Evolutionary conservation across 345 rosid species (phyloP), one percentile per base, ranked within the genome.

Genomic region (Rhodomyrtus tomentosa): DNA sequence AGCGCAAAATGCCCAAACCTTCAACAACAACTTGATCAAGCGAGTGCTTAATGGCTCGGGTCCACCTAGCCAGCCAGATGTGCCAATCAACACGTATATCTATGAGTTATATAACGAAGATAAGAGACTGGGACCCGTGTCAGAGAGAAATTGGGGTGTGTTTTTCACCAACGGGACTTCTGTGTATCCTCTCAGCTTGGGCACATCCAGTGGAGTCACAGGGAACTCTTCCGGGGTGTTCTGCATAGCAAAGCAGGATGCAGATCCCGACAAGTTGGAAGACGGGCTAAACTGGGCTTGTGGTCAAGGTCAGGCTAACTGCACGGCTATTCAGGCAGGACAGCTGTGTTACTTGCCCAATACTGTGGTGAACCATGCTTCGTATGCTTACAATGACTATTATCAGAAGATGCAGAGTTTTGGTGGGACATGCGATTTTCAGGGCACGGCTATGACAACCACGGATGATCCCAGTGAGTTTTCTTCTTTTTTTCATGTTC

Each of bases 51-150:
- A 98, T 87, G 88, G 89, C 82, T 94, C 99, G 1, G 99, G 99
- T 81, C 96, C 99, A 16, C 99, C 99, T 51, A 94, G 98, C 87
- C 93, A 94, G 82, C 90, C 93, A 15, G 89, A 86, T 27, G 89
- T 90, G 40, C 96, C 98, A 7, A 91, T 96, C 14, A 91, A 90
- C 87, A 90, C 98, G 5, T 98, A 95, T 88, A 90, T 98, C 56
- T 98, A 96, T 72, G 99, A 98, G 93, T 87, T 98, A 51, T 94
- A 92, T 89, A 96, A 94, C 53, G 99, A 98, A 88, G 99, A 98
- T 87, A 90, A 92, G 87, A 90, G 93, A 73, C 87, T 93, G 0
- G 98, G 98, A 15, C 94, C 99, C 3, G 90, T 91, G 36, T 93
- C 97, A 0, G 99, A 96, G 89, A 94, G 88, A 85, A 96, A 90